Percentiles rank a stretch among this genome's conserved stretches.
Evolutionary conservation across 1,284 basidiomycete genomes (phyloP).

Genomic region (Ceratobasidium sp.): DNA sequence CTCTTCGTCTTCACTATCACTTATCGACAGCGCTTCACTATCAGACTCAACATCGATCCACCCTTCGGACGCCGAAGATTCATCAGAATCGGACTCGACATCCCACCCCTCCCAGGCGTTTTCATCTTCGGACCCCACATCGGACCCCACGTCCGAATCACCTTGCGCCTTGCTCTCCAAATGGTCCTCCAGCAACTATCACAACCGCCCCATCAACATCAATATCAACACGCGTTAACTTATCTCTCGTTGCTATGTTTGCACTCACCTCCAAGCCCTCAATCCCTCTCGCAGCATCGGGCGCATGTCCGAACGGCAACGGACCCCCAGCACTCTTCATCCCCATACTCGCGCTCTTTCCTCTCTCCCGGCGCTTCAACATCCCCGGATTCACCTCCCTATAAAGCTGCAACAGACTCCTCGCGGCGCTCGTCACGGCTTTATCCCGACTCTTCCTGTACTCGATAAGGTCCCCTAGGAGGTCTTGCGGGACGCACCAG

Average conservation of each 20-base stretch:
- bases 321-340: slow-evolving; percentile 72
- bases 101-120: slow-evolving; percentile 95
- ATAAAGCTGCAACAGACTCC: slow-evolving; percentile 93
- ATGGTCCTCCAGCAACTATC: slow-evolving; percentile 89
- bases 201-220: slow-evolving; percentile 40
- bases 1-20: slow-evolving; percentile 87
- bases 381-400: slow-evolving; percentile 96
- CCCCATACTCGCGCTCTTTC: slow-evolving; percentile 87
- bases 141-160: slow-evolving; percentile 62
- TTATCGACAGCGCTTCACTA: slow-evolving; percentile 78
- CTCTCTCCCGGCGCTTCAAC: slow-evolving; percentile 90
- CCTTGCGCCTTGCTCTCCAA: slow-evolving; percentile 76
- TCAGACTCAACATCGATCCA: slow-evolving; percentile 92
- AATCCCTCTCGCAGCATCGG: slow-evolving; percentile 80
- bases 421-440: slow-evolving; percentile 87
- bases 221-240: slow-evolving; percentile 17
- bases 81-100: slow-evolving; percentile 78
- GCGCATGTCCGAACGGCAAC: slow-evolving; percentile 84
- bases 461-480: slow-evolving; percentile 92
- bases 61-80: slow-evolving; percentile 72
- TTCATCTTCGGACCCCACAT: slow-evolving; percentile 70
- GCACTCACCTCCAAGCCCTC: slow-evolving; percentile 85
- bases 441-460: slow-evolving; percentile 98
- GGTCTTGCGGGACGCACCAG: slow-evolving; percentile 95
- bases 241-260: not conserved